Percentiles rank a stretch among this genome's conserved stretches.
phyloP scores from a whole-genome alignment of 805 yeast species.

The Candida verbasci region DNA sequence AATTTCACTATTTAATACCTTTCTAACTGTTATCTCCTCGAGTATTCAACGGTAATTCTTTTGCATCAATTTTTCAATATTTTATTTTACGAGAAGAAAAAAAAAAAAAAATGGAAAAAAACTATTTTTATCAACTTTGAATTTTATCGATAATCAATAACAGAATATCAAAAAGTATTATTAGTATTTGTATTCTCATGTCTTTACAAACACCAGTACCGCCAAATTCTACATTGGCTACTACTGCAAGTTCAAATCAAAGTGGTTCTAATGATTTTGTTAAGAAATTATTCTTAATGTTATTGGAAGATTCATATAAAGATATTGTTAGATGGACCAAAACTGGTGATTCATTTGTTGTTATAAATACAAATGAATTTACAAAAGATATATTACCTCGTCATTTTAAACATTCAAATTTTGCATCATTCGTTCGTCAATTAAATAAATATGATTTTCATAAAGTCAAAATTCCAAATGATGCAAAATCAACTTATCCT shows the following conservation, averaged over 20 bases:
- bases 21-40: no score
- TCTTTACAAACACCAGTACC: slow-evolving; percentile 5
- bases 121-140: no score
- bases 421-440: slow-evolving; percentile 94
- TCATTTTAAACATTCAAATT: slow-evolving; percentile 92
- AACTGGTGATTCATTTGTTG: slow-evolving; percentile 83
- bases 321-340: slow-evolving; percentile 83
- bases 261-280: slow-evolving; percentile 74
- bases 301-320: slow-evolving; percentile 73
- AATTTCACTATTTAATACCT: no score
- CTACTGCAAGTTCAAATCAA: slow-evolving; percentile 26
- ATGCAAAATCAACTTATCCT: slow-evolving; percentile 48
- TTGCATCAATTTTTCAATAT: no score
- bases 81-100: not conserved
- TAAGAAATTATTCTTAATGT: slow-evolving; percentile 74
- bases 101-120: not conserved
- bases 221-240: slow-evolving; percentile 7
- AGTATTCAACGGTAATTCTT: no score
- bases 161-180: no score
- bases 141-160: not conserved
- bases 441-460: slow-evolving; percentile 96
- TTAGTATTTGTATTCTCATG: not conserved
- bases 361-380: slow-evolving; percentile 84
- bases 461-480: slow-evolving; percentile 75
- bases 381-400: slow-evolving; percentile 85